These are phyloP conservation scores for Alternaria consortialis DNA, from an alignment of 2,329 filamentous ascomycete species.

Conservation along the genomic window DNA sequence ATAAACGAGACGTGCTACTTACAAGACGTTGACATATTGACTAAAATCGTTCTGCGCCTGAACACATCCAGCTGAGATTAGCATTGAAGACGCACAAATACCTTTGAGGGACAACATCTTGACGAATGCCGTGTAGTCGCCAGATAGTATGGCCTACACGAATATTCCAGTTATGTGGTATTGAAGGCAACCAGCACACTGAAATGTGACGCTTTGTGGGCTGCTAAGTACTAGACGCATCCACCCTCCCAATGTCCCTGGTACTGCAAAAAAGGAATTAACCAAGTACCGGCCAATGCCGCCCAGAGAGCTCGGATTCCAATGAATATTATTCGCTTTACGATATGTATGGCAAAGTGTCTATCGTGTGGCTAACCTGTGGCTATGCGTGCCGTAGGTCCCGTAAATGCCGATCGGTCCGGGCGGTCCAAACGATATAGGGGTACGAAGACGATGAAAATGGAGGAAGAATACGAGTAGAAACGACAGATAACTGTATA, in stretches of 20 bases:
- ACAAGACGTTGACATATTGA: slow-evolving; percentile 51
- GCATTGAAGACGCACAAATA: neutral
- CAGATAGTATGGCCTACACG: too few species aligned
- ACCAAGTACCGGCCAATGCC: neutral
- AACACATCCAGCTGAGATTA: neutral
- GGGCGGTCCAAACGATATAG: neutral
- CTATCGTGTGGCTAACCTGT: neutral
- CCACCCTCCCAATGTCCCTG: neutral
- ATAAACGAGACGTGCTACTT: slow-evolving; percentile 14
- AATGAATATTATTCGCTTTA: neutral
- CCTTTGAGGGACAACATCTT: neutral
- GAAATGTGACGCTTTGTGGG: neutral
- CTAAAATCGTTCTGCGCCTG: slow-evolving; percentile 29
- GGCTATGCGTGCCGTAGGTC: slow-evolving; percentile 3
- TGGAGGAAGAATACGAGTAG: neutral
- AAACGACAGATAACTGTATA: neutral
- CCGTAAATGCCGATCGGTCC: neutral
- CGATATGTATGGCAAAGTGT: neutral
- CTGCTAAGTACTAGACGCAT: slow-evolving; percentile 1
- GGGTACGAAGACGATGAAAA: neutral
- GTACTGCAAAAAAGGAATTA: neutral
- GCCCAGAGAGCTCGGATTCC: neutral
- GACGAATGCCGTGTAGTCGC: neutral
- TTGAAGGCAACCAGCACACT: neutral
- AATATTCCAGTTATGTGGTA: too few species aligned